Percentiles rank a stretch among this genome's conserved stretches.
Conservation (phyloP, 805 yeast genomes). For the Wickerhamiella vanderwaltii region DNA sequence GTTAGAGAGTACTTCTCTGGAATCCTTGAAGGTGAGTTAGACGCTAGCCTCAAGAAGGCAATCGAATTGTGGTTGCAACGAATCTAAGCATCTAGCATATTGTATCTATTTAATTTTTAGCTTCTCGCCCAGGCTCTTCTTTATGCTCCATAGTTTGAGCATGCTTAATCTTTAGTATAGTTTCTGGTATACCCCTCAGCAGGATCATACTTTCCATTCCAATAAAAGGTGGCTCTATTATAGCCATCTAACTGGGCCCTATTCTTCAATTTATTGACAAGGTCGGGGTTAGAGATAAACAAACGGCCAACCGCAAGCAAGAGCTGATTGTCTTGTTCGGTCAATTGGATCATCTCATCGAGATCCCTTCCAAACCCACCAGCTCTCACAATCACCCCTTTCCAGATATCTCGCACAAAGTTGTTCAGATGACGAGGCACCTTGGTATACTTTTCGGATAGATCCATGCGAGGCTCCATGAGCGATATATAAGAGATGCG, state of each 20-base stretch:
- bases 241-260: constrained; percentile 34
- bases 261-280: constrained; percentile 35
- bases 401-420: constrained; percentile 19
- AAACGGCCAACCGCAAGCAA: constrained; percentile 37
- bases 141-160: too few species aligned
- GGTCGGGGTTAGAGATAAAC: constrained; percentile 46
- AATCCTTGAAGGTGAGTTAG: constrained; percentile 15
- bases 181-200: constrained; percentile 30
- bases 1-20: constrained; percentile 20
- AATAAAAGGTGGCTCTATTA: constrained; percentile 39
- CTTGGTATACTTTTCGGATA: constrained; percentile 9
- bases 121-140: too few species aligned
- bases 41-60: constrained; percentile 18
- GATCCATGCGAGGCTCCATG: constrained; percentile 36
- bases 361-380: constrained; percentile 18
- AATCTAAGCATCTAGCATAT: neutral
- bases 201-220: constrained; percentile 19
- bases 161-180: too few species aligned
- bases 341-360: constrained; percentile 14
- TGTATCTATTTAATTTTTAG: neutral
- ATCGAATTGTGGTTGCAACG: constrained; percentile 16
- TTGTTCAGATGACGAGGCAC: constrained; percentile 12
- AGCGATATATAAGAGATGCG: constrained; percentile 34
- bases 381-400: constrained; percentile 19
- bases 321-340: constrained; percentile 20